Evolutionary conservation across 768 basidiomycete genomes (phyloP).

Genomic region (Favolaschia claudopus): DNA sequence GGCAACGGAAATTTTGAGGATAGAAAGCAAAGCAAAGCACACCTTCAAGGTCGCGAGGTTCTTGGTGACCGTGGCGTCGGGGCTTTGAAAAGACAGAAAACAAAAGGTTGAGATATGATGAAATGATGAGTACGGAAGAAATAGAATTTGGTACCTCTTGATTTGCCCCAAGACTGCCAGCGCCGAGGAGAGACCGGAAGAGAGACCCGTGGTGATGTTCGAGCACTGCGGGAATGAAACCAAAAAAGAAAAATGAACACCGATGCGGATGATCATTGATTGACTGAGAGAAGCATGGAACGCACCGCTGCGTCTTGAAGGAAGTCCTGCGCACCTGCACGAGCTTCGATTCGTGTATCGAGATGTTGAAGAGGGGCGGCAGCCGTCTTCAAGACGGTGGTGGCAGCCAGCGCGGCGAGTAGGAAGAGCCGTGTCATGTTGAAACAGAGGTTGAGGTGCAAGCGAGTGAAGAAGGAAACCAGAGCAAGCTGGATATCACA

Average conservation of each 20-base stretch:
- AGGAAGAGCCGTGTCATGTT: constrained; percentile 21
- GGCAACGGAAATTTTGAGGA: too few species aligned
- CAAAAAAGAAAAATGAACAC: too few species aligned
- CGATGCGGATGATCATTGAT: too few species aligned
- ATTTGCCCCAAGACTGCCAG: constrained; percentile 24
- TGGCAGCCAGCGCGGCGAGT: constrained; percentile 12
- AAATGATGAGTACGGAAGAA: not conserved
- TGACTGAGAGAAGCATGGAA: not conserved
- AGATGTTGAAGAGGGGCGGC: constrained; percentile 21
- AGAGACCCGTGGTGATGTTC: constrained; percentile 20
- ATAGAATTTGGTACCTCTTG: not conserved
- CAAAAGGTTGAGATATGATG: not conserved
- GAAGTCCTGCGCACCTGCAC: constrained; percentile 18
- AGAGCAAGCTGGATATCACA: constrained; percentile 19
- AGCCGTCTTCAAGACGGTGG: constrained; percentile 20
- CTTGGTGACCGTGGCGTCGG: constrained; percentile 16
- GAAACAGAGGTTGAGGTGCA: not conserved
- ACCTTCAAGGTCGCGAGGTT: constrained; percentile 20
- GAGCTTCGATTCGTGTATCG: constrained; percentile 13
- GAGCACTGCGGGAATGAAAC: not conserved
- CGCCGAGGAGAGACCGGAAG: constrained; percentile 11
- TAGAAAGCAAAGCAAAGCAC: too few species aligned
- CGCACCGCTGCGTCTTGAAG: constrained; percentile 15
- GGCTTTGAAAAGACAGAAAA: not conserved
- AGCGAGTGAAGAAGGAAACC: constrained; percentile 12